Evolutionary conservation across 495 filamentous ascomycete species (phyloP), one percentile per base, ranked within the genome.

Genomic region (Astrocystis sublimbata): DNA sequence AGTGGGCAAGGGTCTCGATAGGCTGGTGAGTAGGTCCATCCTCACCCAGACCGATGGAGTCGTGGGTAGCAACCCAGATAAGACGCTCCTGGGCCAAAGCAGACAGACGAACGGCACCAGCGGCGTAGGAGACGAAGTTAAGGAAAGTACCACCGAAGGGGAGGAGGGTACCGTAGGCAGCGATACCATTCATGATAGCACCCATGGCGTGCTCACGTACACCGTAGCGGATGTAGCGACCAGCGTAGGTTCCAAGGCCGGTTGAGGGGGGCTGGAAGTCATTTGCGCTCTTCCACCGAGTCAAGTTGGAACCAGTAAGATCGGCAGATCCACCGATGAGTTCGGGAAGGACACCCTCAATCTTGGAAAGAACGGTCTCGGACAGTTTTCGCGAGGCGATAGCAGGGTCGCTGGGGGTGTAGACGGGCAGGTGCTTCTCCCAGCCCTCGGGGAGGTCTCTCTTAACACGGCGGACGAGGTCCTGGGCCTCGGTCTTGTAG

Each of bases 121-220:
- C 91, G 64, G 92, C 93, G 75, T 99, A 99, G 23, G 94, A 99
- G 64, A 99, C 93, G 81, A 99, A 99, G 89, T 99, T 99, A 63
- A 99, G 82, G 89, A 99, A 99, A 70, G 93, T 97, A 76, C 94
- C 94, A 56, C 85, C 89, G 65, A 91, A 96, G 54, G 94, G 94
- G 71, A 99, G 89, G 73, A 96, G 81, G 71, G 91, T 96, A 65
- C 94, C 94, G 76, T 99, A 99, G 62, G 92, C 93, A 58, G 91
- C 85, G 58, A 99, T 85, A 79, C 94, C 94, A 83, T 99, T 99
- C 88, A 99, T 92, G 79, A 96, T 90, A 71, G 91, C 93, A 73
- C 89, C 94, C 94, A 99, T 97, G 74, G 81, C 90, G 79, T 97
- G 93, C 84, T 97, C 93, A 79, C 93, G 93, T 50, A 97, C 92